phyloP scores from a whole-genome alignment of 176 grass and related monocot genomes.

The Carex pumila region DNA sequence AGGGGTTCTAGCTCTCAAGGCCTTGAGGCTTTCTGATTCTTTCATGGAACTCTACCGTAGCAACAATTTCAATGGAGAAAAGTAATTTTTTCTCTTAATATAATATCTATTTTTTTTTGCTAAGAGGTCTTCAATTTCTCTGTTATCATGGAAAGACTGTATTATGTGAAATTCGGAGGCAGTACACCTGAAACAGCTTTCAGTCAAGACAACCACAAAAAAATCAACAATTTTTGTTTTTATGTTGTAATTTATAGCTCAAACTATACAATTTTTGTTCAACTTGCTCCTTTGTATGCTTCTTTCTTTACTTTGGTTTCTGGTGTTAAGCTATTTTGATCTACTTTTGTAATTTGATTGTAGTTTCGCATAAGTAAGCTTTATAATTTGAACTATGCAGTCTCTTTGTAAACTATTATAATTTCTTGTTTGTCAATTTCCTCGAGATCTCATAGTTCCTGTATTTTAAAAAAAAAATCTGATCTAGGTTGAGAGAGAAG shows the following conservation, averaged over 20 bases:
- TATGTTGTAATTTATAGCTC: not conserved
- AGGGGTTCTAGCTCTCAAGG: constrained; percentile 96
- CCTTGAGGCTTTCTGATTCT: constrained; percentile 84
- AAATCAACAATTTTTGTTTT: not conserved
- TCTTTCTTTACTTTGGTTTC: not conserved
- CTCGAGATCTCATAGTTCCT: not conserved
- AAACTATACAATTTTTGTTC: not conserved
- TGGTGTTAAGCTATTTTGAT: not conserved
- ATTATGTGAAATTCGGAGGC: not conserved
- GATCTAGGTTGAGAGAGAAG: constrained; percentile 87
- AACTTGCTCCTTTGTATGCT: not conserved
- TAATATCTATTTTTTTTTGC: not conserved
- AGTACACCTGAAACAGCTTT: not conserved
- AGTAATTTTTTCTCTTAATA: constrained; percentile 39
- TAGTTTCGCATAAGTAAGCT: not conserved
- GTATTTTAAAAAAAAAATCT: not conserved
- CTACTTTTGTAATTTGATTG: not conserved
- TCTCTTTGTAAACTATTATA: not conserved
- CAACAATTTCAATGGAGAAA: constrained; percentile 89
- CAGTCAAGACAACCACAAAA: not conserved
- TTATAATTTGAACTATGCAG: not conserved
- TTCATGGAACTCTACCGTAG: constrained; percentile 96
- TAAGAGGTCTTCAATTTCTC: not conserved
- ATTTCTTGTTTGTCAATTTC: not conserved
- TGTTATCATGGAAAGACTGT: not conserved